Conservation (phyloP, 192 early-diverging fungal species). For the Coemansia sp. region DNA sequence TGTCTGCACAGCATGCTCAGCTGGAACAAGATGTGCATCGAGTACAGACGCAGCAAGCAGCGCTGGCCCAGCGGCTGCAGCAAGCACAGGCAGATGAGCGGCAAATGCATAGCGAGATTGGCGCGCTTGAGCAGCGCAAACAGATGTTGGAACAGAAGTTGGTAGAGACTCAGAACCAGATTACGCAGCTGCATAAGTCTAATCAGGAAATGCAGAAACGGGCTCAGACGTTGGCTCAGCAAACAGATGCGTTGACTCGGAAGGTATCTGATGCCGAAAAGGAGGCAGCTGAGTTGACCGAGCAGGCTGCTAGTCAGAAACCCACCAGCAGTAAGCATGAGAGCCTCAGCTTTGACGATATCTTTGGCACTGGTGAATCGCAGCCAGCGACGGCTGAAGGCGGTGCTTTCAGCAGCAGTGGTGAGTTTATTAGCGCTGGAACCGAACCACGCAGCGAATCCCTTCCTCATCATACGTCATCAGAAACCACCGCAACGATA, state of each 20-base stretch:
- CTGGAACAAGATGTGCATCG: constrained; percentile 45
- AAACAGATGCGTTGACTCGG: constrained; percentile 22
- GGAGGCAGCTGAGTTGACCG: background rate
- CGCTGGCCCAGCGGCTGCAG: constrained; percentile 34
- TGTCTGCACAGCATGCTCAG: constrained; percentile 39
- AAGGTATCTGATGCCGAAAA: constrained; percentile 9
- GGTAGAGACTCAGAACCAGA: constrained; percentile 20
- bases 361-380: constrained; percentile 41
- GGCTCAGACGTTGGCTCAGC: constrained; percentile 10
- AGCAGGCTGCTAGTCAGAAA: background rate
- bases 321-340: constrained; percentile 7
- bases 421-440: background rate
- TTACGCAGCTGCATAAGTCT: constrained; percentile 25
- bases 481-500: constrained; percentile 6
- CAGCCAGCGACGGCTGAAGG: constrained; percentile 16
- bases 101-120: constrained; percentile 34
- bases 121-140: constrained; percentile 36
- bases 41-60: constrained; percentile 45
- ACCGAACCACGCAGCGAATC: constrained; percentile 9
- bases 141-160: constrained; percentile 25
- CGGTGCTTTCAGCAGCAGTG: constrained; percentile 16
- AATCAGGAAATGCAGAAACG: constrained; percentile 13
- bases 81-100: constrained; percentile 47
- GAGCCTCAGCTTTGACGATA: constrained; percentile 50
- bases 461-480: constrained; percentile 11